Conservation (phyloP, 345 rosid species). For the Melastoma malabathricum region DNA sequence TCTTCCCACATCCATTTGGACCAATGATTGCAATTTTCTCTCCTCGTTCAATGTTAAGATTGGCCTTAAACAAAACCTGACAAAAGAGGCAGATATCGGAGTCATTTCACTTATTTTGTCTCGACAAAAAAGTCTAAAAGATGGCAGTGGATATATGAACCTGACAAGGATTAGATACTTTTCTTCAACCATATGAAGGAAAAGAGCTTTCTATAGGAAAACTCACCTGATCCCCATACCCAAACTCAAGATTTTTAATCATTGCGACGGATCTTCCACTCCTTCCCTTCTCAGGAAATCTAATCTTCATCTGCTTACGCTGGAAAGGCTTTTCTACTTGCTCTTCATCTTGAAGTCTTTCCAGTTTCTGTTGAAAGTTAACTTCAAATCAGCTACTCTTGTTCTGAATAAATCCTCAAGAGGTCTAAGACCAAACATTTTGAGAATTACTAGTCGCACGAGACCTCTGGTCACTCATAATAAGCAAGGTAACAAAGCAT, state of each 20-base stretch:
- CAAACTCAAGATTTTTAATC: conserved; percentile 58
- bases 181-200: neutral
- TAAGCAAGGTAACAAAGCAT: neutral
- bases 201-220: neutral
- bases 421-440: no score
- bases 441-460: no score
- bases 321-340: conserved; percentile 86
- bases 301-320: conserved; percentile 83
- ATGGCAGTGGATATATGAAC: no score
- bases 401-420: no score
- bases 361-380: conserved; percentile 54
- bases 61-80: conserved; percentile 63
- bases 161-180: neutral
- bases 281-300: conserved; percentile 89
- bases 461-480: no score
- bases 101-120: no score
- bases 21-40: conserved; percentile 87
- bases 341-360: conserved; percentile 68
- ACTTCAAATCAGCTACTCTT: neutral
- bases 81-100: no score
- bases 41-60: conserved; percentile 67
- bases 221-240: conserved; percentile 64
- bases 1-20: conserved; percentile 94
- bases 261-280: conserved; percentile 68
- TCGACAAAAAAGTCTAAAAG: no score